Evolutionary conservation across 179 eudicot species (phyloP), one percentile per base, ranked within the genome.

Genomic region (Heliamphora pulchella): DNA sequence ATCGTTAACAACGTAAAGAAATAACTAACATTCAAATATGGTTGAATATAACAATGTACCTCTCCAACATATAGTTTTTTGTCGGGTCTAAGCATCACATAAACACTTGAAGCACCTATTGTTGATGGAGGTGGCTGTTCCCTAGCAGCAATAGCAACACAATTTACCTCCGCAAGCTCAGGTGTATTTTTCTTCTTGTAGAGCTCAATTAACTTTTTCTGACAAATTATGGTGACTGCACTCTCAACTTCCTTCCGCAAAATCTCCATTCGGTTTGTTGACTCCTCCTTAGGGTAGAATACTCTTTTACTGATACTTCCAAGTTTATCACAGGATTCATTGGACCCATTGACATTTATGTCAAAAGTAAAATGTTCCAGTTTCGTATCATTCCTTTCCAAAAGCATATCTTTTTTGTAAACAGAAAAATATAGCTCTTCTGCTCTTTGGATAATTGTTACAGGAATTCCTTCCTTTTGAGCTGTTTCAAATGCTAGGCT

Each of bases 401-500:
- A 54, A 73, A 74, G 22, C 31, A 66, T 15, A 82, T 86, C 81
- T 71, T 85, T 84, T 73, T 82, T 74, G 72, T 91, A 89, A 76
- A 84, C 88, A 1, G 94, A 85, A 75, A 71, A 75, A 83, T 96
- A 96, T 20, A 96, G 83, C 77, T 89, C 92, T 82, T 92, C 88
- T 57, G 99, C 99, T 82, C 99, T 88, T 84, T 81, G 86, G 70
- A 96, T 90, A 79, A 96, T 59, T 58, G 83, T 65, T 73, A 83
- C 91, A 46, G 96, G 96, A 78, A 96, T 86, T 47, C 99, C 99
- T 91, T 96, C 99, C 80, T 82, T 90, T 66, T 84, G 85, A 73
- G 99, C 99, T 68, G 99, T 94, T 88, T 96, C 96, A 83, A 96
- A 96, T 43, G 99, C 99, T 76, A 96, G 99, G 84, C 99, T 96